Conservation (phyloP, 2,329 filamentous ascomycete genomes). For the Monosporascus sp. region DNA sequence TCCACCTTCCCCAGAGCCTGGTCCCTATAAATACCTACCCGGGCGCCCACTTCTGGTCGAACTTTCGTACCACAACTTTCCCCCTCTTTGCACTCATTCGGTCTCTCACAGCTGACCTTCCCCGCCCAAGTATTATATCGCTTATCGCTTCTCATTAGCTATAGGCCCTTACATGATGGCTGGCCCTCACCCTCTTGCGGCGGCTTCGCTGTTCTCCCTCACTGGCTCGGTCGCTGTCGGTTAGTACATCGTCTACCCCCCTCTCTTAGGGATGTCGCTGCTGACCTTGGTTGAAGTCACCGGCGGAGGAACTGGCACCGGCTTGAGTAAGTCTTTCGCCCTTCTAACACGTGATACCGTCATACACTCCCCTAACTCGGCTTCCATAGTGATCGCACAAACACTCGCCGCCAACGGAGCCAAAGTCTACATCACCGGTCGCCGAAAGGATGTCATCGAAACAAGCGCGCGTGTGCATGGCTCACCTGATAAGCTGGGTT, state of each 20-base stretch:
- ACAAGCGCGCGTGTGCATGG: constrained; percentile 35
- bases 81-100: no score
- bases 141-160: no score
- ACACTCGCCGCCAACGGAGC: constrained; percentile 39
- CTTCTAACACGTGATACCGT: neutral
- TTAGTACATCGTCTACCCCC: constrained; percentile 8
- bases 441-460: constrained; percentile 38
- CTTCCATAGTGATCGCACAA: constrained; percentile 34
- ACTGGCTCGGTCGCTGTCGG: constrained; percentile 22
- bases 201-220: constrained; percentile 18
- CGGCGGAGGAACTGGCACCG: constrained; percentile 22
- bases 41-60: no score
- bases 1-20: no score
- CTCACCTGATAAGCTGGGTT: constrained; percentile 30
- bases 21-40: no score
- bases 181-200: constrained; percentile 22
- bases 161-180: constrained; percentile 8
- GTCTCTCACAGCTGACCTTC: no score
- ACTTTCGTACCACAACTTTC: no score
- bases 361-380: neutral
- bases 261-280: constrained; percentile 2
- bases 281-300: constrained; percentile 13
- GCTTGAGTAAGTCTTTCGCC: constrained; percentile 16
- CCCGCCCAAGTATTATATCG: no score
- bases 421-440: constrained; percentile 32